Conservation (phyloP, 2,329 filamentous ascomycete genomes). For the Ophiostoma novo-ulmi region DNA sequence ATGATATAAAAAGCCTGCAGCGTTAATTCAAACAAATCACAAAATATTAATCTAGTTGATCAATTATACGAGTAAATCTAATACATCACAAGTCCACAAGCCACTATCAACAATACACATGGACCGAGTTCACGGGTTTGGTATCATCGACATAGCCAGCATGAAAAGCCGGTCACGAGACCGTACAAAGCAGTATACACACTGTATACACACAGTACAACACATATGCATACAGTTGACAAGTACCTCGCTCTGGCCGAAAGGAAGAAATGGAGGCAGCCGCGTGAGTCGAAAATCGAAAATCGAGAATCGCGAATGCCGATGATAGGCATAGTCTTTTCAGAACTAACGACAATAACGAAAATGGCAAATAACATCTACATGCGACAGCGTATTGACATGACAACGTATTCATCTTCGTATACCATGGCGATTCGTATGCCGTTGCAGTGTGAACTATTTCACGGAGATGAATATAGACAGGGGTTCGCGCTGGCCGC, state of each 20-base stretch:
- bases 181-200: neutral
- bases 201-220: neutral
- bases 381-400: neutral
- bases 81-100: too few relatives aligned
- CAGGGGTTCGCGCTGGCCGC: neutral
- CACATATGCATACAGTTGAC: neutral
- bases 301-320: neutral
- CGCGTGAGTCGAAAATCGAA: neutral
- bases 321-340: neutral
- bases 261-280: neutral
- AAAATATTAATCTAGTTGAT: too few relatives aligned
- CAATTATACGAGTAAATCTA: too few relatives aligned
- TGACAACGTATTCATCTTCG: neutral
- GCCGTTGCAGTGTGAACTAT: neutral
- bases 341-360: neutral
- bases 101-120: neutral
- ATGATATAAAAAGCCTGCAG: too few relatives aligned
- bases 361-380: neutral
- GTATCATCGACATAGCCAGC: neutral
- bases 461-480: constrained; percentile 1
- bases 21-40: too few relatives aligned
- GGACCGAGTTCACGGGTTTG: too few relatives aligned
- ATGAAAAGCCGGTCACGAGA: neutral
- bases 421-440: neutral
- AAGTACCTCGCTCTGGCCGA: constrained; percentile 3